Evolutionary conservation across 305 asterid genomes (phyloP).

Genomic region (Ajuga reptans): DNA sequence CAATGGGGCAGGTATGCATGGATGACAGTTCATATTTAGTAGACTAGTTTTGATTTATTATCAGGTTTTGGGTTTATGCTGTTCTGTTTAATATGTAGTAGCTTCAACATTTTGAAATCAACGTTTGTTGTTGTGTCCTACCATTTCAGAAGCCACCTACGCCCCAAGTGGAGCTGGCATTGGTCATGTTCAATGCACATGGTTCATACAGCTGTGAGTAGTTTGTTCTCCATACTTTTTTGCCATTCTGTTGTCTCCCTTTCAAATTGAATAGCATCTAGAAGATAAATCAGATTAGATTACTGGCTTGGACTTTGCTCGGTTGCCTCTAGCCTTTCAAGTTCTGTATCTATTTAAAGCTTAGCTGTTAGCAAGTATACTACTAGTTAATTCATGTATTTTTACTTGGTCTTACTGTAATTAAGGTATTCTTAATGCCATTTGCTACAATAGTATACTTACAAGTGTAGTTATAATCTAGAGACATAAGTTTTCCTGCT

Average conservation of each 20-base stretch:
- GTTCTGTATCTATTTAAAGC: not conserved
- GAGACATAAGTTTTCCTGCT: not conserved
- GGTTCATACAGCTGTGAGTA: constrained; percentile 70
- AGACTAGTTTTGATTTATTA: not conserved
- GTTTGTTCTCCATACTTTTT: constrained; percentile 11
- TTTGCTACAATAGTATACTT: not conserved
- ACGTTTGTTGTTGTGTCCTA: not conserved
- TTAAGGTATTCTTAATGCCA: not conserved
- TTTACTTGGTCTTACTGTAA: not conserved
- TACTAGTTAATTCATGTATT: not conserved
- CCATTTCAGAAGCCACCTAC: constrained; percentile 52
- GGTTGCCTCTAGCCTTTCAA: not conserved
- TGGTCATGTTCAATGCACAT: constrained; percentile 67
- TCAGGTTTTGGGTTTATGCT: not conserved
- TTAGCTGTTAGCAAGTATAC: not conserved
- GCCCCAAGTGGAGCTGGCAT: constrained; percentile 42
- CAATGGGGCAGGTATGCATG: constrained; percentile 47
- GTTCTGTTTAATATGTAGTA: not conserved
- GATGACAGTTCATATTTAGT: not conserved
- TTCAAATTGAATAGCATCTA: not conserved
- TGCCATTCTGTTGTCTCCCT: not conserved
- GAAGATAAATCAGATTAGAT: not conserved
- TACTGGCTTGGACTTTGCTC: not conserved
- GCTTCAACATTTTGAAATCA: not conserved
- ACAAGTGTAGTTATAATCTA: not conserved